Base-by-base conservation (phyloP, 2,329 filamentous ascomycete species). In the Cyphellophora attinorum region DNA sequence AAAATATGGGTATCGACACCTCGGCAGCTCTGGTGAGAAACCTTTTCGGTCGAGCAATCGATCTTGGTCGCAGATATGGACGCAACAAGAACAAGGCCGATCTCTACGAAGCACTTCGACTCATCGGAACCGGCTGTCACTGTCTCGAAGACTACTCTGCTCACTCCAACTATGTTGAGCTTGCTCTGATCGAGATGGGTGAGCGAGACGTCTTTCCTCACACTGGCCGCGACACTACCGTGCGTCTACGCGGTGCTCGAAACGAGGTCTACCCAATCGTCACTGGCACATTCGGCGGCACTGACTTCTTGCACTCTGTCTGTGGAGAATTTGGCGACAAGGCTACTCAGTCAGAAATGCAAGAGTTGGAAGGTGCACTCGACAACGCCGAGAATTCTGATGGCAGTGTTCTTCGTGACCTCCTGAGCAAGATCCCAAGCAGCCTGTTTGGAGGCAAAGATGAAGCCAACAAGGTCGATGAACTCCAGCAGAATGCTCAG, bases 121-220 rank as follows among this genome's bases (percentile, higher is more conserved):
- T 94, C 12, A 65, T 95, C 43, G 89, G 89, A 38, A 94, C 86
- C 39, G 88, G 81, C 21, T 73, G 86, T 37, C 89, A 96, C 63
- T 94, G 86, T 55, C 64, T 95, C 15, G 88, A 93, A 63, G 88
- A 95, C 55, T 96, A 80, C 63, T 79, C 86, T 35, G 89, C 88
- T 11, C 89, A 95, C 62, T 93, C 85, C 56, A 95, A 95, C 67
- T 95, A 93, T 61, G 77, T 72, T 11, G 88, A 95, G 58, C 74
- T 95, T 39, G 84, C 82, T 39, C 69, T 95, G 31, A 86, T 91
- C 49, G 86, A 94, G 57, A 61, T 94, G 51, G 86, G 85, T 33
- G 85, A 91, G 59, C 67, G 62, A 5, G 73, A 83, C 41, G 62
- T 94, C 40, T 95, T 95, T 58, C 85, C 89, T 16, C 86, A 94